These are phyloP conservation scores for Podospora didyma DNA, from an alignment of 495 filamentous ascomycete genomes.

Conservation along the genomic window DNA sequence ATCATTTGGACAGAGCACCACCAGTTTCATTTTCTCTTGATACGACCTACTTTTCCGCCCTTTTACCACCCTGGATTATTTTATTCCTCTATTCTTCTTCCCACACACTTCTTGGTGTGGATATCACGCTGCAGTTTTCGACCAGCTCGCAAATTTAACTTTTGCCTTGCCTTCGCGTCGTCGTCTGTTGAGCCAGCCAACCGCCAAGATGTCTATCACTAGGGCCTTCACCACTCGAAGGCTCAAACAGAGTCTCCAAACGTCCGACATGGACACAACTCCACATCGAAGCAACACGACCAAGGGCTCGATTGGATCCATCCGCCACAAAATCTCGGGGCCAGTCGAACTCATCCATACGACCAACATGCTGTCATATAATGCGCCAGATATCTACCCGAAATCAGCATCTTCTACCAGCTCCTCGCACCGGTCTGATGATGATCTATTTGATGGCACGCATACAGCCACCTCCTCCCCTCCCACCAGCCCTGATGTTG, in stretches of 20 bases:
- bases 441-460: conserved; percentile 57
- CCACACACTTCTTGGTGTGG: not conserved
- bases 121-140: too few species aligned
- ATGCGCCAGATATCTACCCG: conserved; percentile 74
- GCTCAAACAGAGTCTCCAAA: conserved; percentile 41
- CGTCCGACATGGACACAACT: conserved; percentile 22
- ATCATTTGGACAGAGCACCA: not conserved
- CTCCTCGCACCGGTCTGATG: conserved; percentile 50
- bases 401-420: conserved; percentile 52
- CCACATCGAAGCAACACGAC: conserved; percentile 46
- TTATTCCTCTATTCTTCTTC: not conserved
- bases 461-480: conserved; percentile 53
- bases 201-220: conserved; percentile 51
- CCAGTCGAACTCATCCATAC: conserved; percentile 87
- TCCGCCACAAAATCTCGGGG: conserved; percentile 72
- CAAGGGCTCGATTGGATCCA: conserved; percentile 31
- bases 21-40: not conserved
- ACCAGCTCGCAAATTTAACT: too few species aligned
- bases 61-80: not conserved
- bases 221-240: conserved; percentile 63
- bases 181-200: not conserved
- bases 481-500: conserved; percentile 71
- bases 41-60: not conserved
- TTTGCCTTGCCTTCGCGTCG: too few species aligned
- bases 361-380: conserved; percentile 93